Evolutionary conservation across 768 basidiomycete species (phyloP), one percentile per base, ranked within the genome.

Genomic region (Coprinopsis strossmayeri): DNA sequence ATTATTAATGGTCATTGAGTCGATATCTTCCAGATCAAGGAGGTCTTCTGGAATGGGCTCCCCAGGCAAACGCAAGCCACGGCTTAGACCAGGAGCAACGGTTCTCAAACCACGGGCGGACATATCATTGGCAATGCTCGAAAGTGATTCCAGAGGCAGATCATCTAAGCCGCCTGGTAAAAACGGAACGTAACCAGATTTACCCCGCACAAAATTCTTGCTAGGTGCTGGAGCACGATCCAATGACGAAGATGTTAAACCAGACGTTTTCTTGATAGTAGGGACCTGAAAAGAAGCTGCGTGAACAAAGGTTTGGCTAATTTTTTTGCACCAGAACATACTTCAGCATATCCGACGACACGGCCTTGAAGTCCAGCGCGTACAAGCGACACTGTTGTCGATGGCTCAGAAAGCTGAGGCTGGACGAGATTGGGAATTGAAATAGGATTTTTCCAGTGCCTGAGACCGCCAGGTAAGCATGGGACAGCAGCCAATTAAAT

Each of bases 181-280:
- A 65, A 98, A 98, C 1, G 96, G 96, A 7, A 94, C 80, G 66
- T 94, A 81, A 37, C 87, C 87, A 18, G 92, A 87, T 65, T 95
- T 96, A 38, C 96, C 96, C 49, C 94, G 74, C 17, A 98, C 93
- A 64, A 98, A 98, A 48, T 79, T 84, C 46, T 79, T 75, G 49
- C 73, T 75, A 0, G 85, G 77, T 12, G 82, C 91, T 5, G 93
- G 94, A 2, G 89, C 87, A 43, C 95, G 81, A 52, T 85, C 79
- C 50, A 94, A 65, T 24, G 90, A 89, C 1, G 89, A 91, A 10
- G 93, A 96, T 1, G 84, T 90, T 3, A 89, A 70, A 15, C 89
- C 88, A 13, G 82, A 84, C 15, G 77, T 62, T n/a, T 74, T 60
- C 39, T 73, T 77, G 27, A 73, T 66, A 56, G 77, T 78, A 21